Evolutionary conservation across 306 rosid species (phyloP).

Genomic region (Casuarina equisetifolia): DNA sequence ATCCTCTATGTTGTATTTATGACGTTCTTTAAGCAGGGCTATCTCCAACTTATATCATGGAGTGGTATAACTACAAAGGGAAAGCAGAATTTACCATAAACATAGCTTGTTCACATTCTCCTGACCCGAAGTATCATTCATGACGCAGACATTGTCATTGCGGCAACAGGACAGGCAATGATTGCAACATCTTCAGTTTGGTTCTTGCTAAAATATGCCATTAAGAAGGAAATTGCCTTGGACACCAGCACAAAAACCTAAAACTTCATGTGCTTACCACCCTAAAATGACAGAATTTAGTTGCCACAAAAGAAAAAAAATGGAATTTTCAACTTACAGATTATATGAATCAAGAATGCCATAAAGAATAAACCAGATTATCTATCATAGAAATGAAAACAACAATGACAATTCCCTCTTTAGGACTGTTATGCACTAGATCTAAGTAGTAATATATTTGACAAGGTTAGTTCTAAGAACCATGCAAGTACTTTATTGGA

Average conservation of each 20-base stretch:
- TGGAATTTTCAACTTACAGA: background rate
- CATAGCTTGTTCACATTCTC: constrained; percentile 69
- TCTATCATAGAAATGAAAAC: background rate
- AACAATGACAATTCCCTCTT: background rate
- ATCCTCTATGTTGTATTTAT: background rate
- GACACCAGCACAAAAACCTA: background rate
- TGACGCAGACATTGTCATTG: constrained; percentile 85
- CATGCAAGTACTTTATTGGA: background rate
- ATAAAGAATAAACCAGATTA: background rate
- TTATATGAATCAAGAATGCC: background rate
- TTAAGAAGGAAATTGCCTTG: background rate
- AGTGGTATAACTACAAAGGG: constrained; percentile 76
- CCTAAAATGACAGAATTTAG: background rate
- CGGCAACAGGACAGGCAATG: constrained; percentile 90
- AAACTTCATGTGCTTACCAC: background rate
- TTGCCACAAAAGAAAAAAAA: background rate
- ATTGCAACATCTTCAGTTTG: constrained; percentile 46
- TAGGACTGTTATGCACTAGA: background rate
- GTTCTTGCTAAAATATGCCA: constrained; percentile 5
- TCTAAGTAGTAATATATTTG: background rate
- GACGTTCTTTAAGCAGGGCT: constrained; percentile 53
- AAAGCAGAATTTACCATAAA: constrained; percentile 86
- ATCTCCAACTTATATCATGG: constrained; percentile 76
- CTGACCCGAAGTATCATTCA: constrained; percentile 61
- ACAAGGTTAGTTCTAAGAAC: background rate